Evolutionary conservation across 2,329 filamentous ascomycete species (phyloP).

Genomic region (Colletotrichum salicis): DNA sequence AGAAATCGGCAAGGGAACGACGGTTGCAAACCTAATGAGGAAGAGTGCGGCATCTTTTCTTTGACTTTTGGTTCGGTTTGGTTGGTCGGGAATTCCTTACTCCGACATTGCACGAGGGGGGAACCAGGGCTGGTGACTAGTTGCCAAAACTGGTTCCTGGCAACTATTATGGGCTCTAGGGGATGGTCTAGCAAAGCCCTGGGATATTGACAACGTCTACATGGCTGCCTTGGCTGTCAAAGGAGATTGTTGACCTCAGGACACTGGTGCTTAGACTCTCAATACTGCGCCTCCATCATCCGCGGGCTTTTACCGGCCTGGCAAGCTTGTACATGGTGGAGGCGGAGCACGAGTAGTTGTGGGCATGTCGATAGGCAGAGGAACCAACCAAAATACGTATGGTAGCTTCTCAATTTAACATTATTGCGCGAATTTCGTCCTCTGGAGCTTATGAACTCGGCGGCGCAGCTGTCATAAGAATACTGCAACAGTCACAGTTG

Average conservation of each 20-base stretch:
- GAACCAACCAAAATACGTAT: conserved; percentile 25
- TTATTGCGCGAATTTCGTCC: conserved; percentile 5
- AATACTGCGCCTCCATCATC: conserved; percentile 31
- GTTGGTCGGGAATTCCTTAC: conserved; percentile 24
- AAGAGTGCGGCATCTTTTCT: conserved; percentile 13
- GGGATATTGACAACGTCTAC: neutral
- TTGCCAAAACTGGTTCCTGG: neutral
- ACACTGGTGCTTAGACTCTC: conserved; percentile 20
- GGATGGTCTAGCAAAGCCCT: conserved; percentile 12
- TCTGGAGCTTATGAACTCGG: neutral
- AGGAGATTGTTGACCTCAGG: neutral
- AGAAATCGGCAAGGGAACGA: neutral
- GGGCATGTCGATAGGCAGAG: conserved; percentile 4
- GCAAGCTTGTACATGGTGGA: conserved; percentile 25
- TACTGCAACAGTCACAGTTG: neutral
- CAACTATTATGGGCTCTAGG: conserved; percentile 17
- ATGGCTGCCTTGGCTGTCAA: neutral
- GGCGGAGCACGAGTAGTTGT: conserved; percentile 32
- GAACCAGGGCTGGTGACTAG: neutral
- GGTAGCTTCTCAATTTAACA: conserved; percentile 35
- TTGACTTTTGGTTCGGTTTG: conserved; percentile 18
- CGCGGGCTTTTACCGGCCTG: neutral
- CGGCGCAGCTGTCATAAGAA: neutral
- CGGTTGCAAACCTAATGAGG: conserved; percentile 15
- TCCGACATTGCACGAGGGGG: conserved; percentile 5